A percentile compares a stretch with the other conserved stretches of the same genome.
Conservation (phyloP, 306 rosid genomes). For the Medicago lupulina region DNA sequence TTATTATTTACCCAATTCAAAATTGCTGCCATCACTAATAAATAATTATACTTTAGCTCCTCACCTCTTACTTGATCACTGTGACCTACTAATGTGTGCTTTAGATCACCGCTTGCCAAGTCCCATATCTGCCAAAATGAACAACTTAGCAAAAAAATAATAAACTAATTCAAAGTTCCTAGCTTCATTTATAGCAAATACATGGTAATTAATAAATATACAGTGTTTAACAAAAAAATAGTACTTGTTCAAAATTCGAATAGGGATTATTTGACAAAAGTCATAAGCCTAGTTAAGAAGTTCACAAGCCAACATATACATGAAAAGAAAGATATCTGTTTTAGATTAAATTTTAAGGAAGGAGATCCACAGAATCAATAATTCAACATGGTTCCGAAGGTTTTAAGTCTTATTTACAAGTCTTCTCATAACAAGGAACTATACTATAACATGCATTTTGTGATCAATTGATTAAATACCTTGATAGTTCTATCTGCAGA, state of each 20-base stretch:
- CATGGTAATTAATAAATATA: too few relatives aligned
- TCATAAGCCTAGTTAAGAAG: neutral
- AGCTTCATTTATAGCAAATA: too few relatives aligned
- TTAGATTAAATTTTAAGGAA: conserved; percentile 19
- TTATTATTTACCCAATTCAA: conserved; percentile 34
- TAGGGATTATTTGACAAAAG: conserved; percentile 4
- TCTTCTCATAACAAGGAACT: conserved; percentile 26
- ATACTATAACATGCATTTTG: conserved; percentile 32
- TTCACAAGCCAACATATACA: neutral
- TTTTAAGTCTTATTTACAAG: conserved; percentile 9
- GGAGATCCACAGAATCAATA: conserved; percentile 29
- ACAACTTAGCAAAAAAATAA: conserved; percentile 42
- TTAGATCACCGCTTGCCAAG: conserved; percentile 81
- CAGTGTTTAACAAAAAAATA: too few relatives aligned
- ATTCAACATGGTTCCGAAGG: conserved; percentile 24
- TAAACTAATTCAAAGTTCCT: too few relatives aligned
- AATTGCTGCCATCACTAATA: conserved; percentile 10
- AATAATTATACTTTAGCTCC: conserved; percentile 37
- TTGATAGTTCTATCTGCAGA: conserved; percentile 98
- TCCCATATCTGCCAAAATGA: conserved; percentile 88
- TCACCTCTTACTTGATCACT: conserved; percentile 94
- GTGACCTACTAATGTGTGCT: conserved; percentile 93
- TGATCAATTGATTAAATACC: conserved; percentile 53
- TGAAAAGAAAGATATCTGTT: neutral
- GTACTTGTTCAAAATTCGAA: conserved; percentile 13